Conservation (phyloP, 108 stramenopile genomes). For the Poteriospumella lacustris region DNA sequence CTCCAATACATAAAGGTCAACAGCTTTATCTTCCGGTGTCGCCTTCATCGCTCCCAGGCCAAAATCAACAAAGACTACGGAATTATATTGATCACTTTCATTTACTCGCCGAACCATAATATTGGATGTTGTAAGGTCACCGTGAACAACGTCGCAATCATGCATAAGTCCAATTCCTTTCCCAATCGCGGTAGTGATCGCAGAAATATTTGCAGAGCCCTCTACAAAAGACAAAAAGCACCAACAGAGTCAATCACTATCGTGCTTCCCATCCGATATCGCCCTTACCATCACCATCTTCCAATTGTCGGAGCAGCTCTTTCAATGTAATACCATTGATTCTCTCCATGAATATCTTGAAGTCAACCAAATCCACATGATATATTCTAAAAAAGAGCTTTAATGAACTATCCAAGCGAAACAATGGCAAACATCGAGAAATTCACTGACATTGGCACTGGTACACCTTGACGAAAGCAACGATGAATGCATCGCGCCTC, state of each 20-base stretch:
- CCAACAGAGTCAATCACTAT: too few species aligned
- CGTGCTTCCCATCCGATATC: not conserved
- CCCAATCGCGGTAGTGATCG: conserved; percentile 57
- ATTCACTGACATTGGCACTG: too few species aligned
- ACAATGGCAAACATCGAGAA: too few species aligned
- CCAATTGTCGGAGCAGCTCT: conserved; percentile 34
- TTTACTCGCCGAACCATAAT: conserved; percentile 56
- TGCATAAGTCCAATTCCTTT: conserved; percentile 72
- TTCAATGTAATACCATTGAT: conserved; percentile 46
- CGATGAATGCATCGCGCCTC: conserved; percentile 63
- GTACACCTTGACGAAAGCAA: conserved; percentile 58
- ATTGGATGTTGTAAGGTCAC: conserved; percentile 94
- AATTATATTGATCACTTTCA: not conserved
- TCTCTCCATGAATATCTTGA: conserved; percentile 48
- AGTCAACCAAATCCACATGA: too few species aligned
- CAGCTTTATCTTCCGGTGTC: conserved; percentile 84
- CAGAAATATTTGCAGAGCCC: too few species aligned
- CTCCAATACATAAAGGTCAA: conserved; percentile 93
- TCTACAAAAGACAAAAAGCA: too few species aligned
- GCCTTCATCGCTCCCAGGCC: conserved; percentile 66
- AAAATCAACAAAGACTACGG: conserved; percentile 80
- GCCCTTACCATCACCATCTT: conserved; percentile 12
- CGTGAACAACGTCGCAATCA: conserved; percentile 78
- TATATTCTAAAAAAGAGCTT: too few species aligned
- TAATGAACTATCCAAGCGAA: too few species aligned